Conservation (phyloP, 306 rosid species). For the Vicia villosa region DNA sequence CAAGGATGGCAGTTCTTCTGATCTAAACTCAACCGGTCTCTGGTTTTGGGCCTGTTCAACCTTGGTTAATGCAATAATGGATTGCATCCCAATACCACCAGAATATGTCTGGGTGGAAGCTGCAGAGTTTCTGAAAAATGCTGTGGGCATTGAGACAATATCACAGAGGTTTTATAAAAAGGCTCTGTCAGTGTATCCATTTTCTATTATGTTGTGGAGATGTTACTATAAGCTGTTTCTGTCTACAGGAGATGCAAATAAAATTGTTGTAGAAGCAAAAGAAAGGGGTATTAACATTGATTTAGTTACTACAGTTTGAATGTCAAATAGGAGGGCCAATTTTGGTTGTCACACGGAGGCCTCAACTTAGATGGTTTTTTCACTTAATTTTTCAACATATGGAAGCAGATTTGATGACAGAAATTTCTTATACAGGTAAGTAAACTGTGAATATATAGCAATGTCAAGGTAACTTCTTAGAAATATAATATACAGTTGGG, state of each 20-base stretch:
- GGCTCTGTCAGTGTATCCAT: constrained; percentile 78
- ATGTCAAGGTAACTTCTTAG: constrained; percentile 22
- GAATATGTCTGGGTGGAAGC: constrained; percentile 87
- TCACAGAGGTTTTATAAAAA: constrained; percentile 60
- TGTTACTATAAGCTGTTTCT: constrained; percentile 44
- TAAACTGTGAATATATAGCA: constrained; percentile 27
- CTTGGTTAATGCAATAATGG: constrained; percentile 67
- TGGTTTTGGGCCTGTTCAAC: constrained; percentile 88
- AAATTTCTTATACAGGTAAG: constrained; percentile 36
- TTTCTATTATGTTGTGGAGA: constrained; percentile 73
- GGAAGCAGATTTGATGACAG: constrained; percentile 31
- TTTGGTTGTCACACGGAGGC: constrained; percentile 39
- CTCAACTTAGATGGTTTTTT: constrained; percentile 25
- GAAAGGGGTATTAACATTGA: constrained; percentile 68
- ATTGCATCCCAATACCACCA: constrained; percentile 81
- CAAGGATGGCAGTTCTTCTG: constrained; percentile 40
- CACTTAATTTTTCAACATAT: neutral
- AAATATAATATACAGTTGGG: constrained; percentile 20
- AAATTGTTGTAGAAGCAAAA: constrained; percentile 63
- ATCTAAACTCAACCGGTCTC: constrained; percentile 50
- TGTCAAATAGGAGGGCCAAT: constrained; percentile 34
- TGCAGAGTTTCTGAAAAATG: constrained; percentile 56
- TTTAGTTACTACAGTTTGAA: constrained; percentile 25
- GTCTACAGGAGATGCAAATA: constrained; percentile 47
- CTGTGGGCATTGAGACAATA: constrained; percentile 54